Evolutionary conservation across 2,329 filamentous ascomycete genomes (phyloP).

Genomic region (Talaromyces piceae): DNA sequence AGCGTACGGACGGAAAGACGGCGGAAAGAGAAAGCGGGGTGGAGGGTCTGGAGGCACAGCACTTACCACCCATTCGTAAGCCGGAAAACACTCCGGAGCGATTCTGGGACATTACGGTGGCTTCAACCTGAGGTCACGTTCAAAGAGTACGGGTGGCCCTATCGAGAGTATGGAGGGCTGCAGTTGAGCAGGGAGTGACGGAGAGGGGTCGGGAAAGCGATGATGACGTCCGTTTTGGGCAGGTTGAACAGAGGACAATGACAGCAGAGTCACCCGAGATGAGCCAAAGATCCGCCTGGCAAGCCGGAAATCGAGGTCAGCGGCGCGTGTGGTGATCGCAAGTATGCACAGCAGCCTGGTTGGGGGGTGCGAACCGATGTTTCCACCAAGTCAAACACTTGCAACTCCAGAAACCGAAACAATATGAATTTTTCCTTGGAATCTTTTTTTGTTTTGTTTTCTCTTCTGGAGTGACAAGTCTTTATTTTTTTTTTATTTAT

Average conservation of each 20-base stretch:
- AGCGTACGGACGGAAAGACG: conserved; percentile 5
- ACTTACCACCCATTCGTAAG: conserved; percentile 95
- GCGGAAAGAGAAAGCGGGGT: conserved; percentile 12
- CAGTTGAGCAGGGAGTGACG: conserved; percentile 41
- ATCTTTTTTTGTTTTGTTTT: background rate
- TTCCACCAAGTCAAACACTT: background rate
- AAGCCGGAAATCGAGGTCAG: conserved; percentile 16
- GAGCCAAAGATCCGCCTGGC: conserved; percentile 20
- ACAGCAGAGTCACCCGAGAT: conserved; percentile 15
- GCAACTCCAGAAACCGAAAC: conserved; percentile 12
- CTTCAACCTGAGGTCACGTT: conserved; percentile 17
- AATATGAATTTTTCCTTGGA: no score
- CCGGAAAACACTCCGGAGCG: conserved; percentile 80
- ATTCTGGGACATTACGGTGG: conserved; percentile 71
- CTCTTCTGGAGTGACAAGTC: background rate
- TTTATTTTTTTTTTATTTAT: conserved; percentile 1
- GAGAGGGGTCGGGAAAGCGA: conserved; percentile 28
- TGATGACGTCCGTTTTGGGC: conserved; percentile 47
- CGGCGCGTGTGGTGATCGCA: background rate
- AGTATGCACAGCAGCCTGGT: background rate
- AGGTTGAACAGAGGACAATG: conserved; percentile 27
- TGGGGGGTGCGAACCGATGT: background rate
- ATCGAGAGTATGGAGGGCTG: conserved; percentile 36
- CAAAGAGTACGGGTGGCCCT: conserved; percentile 21
- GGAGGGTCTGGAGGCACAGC: no score